phyloP scores from a whole-genome alignment of 257 asterid species.

The Coffea canephora region DNA sequence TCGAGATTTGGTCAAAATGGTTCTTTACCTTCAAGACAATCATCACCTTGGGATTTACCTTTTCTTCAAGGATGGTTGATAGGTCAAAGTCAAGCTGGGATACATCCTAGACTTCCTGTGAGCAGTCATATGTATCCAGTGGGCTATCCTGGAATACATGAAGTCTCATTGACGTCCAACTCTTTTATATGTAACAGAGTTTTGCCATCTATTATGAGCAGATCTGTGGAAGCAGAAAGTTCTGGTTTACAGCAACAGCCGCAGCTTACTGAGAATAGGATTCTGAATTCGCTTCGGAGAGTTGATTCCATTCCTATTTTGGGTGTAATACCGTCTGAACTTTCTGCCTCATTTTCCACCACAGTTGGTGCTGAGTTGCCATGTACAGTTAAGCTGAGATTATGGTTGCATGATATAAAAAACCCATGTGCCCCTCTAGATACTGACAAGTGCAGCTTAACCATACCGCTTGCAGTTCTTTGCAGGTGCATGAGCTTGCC shows the following conservation, averaged over 20 bases:
- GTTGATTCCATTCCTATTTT: slow-evolving; percentile 15
- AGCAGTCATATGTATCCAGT: slow-evolving; percentile 5
- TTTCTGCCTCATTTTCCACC: slow-evolving; percentile 8
- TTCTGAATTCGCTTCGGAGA: not conserved
- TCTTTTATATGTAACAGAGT: not conserved
- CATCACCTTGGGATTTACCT: slow-evolving; percentile 78
- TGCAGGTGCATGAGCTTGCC: slow-evolving; percentile 56
- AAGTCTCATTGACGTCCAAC: not conserved
- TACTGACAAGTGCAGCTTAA: slow-evolving; percentile 60
- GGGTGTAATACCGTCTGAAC: slow-evolving; percentile 11
- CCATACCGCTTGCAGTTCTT: slow-evolving; percentile 89
- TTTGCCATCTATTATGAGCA: not conserved
- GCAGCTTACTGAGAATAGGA: slow-evolving; percentile 23
- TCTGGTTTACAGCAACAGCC: slow-evolving; percentile 82
- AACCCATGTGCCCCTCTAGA: slow-evolving; percentile 64
- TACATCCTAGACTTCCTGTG: slow-evolving; percentile 40
- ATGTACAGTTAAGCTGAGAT: slow-evolving; percentile 91
- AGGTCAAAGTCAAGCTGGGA: slow-evolving; percentile 89
- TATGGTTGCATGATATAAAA: slow-evolving; percentile 81
- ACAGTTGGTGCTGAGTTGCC: slow-evolving; percentile 65
- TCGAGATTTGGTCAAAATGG: slow-evolving; percentile 25
- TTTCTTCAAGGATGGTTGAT: slow-evolving; percentile 85
- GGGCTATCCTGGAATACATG: not conserved
- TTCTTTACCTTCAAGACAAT: slow-evolving; percentile 64
- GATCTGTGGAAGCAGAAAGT: slow-evolving; percentile 37